Evolutionary conservation across 768 basidiomycete species (phyloP), one percentile per base, ranked within the genome.

Genomic region (Rhizopogon vesiculosus): DNA sequence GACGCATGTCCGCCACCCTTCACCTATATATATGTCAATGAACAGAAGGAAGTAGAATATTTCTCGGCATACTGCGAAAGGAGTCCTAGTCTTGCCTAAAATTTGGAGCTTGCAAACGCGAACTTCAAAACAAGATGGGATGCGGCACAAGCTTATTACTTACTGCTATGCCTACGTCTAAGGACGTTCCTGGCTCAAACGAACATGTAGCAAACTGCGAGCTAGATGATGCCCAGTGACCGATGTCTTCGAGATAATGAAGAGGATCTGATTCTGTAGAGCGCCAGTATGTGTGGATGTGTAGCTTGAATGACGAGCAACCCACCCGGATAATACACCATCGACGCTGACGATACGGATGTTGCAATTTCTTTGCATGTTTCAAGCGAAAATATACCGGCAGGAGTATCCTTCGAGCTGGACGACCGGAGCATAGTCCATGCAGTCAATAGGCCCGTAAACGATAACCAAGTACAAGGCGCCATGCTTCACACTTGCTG

Each of bases 1-100:
- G 74, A 59, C 0, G 78, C 55, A 62, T 85, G 84, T 0, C 83
- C 83, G 16, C 81, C 82, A 22, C 82, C 78, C 63, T 83, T 85
- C 40, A 84, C 75, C 82, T 82, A 41, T 48, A 15, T 19, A 22
- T 7, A 15, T 41, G 16, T 45, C 5, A 15, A 40, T 45, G 80
- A 81, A 1, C 67, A 13, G 41, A 18, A 3, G 7, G 28, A 25
- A 25, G 5, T 3, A 18, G 19, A 58, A 5, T 19, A 5, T 10
- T 3, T 19, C 18, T 2, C 18, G 12, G 8, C 59, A 8, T 16
- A 64, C 66, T 8, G 61, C 66, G 15, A 68, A 67, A 42, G 70
- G 45, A 45, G 66, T 53, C 76, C 70, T 2, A 70, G 49, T 19
- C 79, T 79, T 31, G 75, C 81, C 81, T 76, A 60, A n/a, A 28